Percentiles rank a stretch among this genome's conserved stretches.
These are phyloP conservation scores for Cladophialophora exuberans DNA, from an alignment of 2,329 filamentous ascomycete genomes.

Conservation along the genomic window DNA sequence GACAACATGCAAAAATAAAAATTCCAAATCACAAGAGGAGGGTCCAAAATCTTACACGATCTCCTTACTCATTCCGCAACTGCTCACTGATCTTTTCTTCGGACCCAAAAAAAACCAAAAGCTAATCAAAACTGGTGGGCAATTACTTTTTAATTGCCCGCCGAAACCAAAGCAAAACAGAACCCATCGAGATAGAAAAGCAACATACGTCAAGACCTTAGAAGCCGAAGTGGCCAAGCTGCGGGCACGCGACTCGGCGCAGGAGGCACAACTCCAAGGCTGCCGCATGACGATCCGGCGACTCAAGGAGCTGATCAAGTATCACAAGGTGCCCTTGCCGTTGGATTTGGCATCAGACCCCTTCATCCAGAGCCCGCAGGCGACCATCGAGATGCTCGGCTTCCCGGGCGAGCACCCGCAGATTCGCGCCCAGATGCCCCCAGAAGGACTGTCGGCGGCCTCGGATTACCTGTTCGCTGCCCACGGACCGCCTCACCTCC, in stretches of 20 bases:
- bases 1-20: no score
- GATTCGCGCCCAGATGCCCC: slow-evolving; percentile 24
- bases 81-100: no score
- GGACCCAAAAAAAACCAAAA: background rate
- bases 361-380: slow-evolving; percentile 16
- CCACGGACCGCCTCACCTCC: background rate
- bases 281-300: slow-evolving; percentile 24
- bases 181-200: slow-evolving; percentile 39
- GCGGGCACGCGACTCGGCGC: slow-evolving; percentile 32
- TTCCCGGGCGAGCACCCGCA: slow-evolving; percentile 20
- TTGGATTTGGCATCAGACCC: slow-evolving; percentile 27
- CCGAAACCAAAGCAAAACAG: slow-evolving; percentile 21
- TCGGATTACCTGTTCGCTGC: background rate
- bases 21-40: no score
- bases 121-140: background rate
- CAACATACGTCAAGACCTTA: slow-evolving; percentile 37
- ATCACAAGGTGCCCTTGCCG: slow-evolving; percentile 27
- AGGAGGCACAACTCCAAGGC: slow-evolving; percentile 19
- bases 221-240: slow-evolving; percentile 36
- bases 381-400: slow-evolving; percentile 24
- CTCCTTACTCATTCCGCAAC: no score
- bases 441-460: background rate
- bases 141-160: background rate
- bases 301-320: slow-evolving; percentile 27
- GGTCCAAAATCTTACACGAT: no score